Conservation (phyloP, 495 filamentous ascomycete species). For the Lepidopterella palustris region DNA sequence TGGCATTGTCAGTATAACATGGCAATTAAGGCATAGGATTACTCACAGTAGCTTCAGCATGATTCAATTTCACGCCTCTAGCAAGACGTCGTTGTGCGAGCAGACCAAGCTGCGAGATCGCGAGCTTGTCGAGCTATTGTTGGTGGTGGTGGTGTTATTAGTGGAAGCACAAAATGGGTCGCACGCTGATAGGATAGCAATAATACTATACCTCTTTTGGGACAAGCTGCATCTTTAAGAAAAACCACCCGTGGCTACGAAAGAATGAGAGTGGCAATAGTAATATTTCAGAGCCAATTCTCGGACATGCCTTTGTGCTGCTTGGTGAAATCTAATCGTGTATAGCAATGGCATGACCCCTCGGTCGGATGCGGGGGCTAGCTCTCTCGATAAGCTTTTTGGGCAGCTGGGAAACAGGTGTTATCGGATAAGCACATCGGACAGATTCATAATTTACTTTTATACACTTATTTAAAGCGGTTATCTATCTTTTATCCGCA, state of each 20-base stretch:
- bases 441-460: too few species aligned
- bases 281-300: neutral
- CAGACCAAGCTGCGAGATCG: constrained; percentile 81
- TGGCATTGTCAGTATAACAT: constrained; percentile 32
- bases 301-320: neutral
- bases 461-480: too few species aligned
- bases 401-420: neutral
- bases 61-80: constrained; percentile 81
- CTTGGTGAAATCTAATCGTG: neutral
- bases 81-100: constrained; percentile 87
- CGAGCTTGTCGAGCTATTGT: constrained; percentile 86
- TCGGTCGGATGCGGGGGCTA: neutral
- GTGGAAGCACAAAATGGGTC: neutral
- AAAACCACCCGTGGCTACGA: too few species aligned
- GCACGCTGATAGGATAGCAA: neutral
- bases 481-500: too few species aligned
- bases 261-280: neutral
- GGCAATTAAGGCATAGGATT: neutral
- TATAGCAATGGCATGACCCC: neutral
- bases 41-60: constrained; percentile 82
- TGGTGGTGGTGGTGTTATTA: constrained; percentile 5
- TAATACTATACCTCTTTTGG: constrained; percentile 6
- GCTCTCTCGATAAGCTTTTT: neutral
- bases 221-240: constrained; percentile 2
- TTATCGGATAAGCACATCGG: too few species aligned